Evolutionary conservation across 306 rosid genomes (phyloP), one percentile per base, ranked within the genome.

Genomic region (Cercis canadensis): DNA sequence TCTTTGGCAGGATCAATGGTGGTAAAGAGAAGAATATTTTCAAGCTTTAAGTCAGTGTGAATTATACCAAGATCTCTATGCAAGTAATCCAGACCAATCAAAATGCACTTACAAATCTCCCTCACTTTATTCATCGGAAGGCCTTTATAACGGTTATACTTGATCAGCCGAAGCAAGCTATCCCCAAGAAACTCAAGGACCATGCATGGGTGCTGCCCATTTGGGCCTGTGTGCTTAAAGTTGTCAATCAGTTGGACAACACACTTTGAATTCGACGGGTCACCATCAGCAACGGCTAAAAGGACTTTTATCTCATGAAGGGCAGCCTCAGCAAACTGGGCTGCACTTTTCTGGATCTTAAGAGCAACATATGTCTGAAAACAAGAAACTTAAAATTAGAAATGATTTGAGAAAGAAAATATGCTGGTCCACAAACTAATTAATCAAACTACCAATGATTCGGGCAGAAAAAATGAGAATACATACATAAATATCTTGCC

Each of bases 161-260:
- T 90, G 77, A 81, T 87, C 83, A 93, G 81, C 52, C 97, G 93
- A 65, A 93, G 98, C 77, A 93, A 85, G 74, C 96, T 93, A 72
- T 93, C 98, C 10, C 98, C 98, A 65, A 93, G 98, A 77, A 88
- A 90, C 69, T 90, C 97, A 33, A 92, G 98, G 79, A 92, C 98
- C 98, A 92, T 92, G 77, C 98, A 93, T 9, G 75, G 91, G 78
- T 93, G 98, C 82, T 93, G 97, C 73, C 98, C 98, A 57, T 93
- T 93, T 60, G 98, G 98, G 72, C 98, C 98, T 7, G 83, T 37
- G 41, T 90, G 98, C 87, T 93, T 93, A 83, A 93, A 93, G 74
- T 90, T 87, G 78, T 93, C 98, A 12, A 93, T 78, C 73, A 93
- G 88, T 18, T 86, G 87, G 65, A 90, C 88, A 52, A 93, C 87